Percentiles rank a stretch among this genome's conserved stretches.
phyloP scores from a whole-genome alignment of 177 flowering plant species.

The Vitis hybrid region DNA sequence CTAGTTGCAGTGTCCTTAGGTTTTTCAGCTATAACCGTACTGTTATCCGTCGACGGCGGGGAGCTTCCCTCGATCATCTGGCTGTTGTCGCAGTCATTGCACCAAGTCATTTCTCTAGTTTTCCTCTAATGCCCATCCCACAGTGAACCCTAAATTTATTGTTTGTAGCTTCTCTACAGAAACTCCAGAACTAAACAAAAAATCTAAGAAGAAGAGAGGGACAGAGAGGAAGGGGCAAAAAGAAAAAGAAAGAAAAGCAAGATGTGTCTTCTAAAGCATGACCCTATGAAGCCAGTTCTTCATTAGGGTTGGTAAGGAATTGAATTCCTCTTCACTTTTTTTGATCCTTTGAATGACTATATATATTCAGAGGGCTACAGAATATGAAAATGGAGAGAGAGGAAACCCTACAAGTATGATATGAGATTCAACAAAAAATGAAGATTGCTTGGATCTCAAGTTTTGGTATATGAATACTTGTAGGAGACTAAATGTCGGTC shows the following conservation, averaged over 20 bases:
- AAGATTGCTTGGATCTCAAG: constrained; percentile 42
- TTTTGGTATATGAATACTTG: constrained; percentile 20
- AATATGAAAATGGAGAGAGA: constrained; percentile 11
- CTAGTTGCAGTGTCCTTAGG: background rate
- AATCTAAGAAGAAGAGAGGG: constrained; percentile 1
- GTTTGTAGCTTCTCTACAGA: background rate
- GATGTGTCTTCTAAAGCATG: constrained; percentile 17
- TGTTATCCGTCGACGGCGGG: constrained; percentile 6
- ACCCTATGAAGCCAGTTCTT: constrained; percentile 9
- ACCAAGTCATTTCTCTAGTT: constrained; percentile 36
- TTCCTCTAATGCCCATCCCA: constrained; percentile 20
- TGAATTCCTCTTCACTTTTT: constrained; percentile 20
- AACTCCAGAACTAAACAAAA: too few relatives aligned
- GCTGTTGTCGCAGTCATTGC: constrained; percentile 29
- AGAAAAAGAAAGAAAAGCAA: constrained; percentile 7
- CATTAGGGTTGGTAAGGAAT: constrained; percentile 24
- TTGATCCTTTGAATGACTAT: constrained; percentile 3
- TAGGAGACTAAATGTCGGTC: constrained; percentile 25
- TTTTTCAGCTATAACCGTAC: background rate
- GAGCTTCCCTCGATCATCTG: constrained; percentile 15
- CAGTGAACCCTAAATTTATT: constrained; percentile 3
- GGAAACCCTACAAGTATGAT: background rate
- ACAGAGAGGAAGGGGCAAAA: constrained; percentile 3
- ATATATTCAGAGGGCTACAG: background rate
- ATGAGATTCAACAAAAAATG: background rate